Evolutionary conservation across 1,284 basidiomycete species (phyloP).

Genomic region (Leccinum solheimii): DNA sequence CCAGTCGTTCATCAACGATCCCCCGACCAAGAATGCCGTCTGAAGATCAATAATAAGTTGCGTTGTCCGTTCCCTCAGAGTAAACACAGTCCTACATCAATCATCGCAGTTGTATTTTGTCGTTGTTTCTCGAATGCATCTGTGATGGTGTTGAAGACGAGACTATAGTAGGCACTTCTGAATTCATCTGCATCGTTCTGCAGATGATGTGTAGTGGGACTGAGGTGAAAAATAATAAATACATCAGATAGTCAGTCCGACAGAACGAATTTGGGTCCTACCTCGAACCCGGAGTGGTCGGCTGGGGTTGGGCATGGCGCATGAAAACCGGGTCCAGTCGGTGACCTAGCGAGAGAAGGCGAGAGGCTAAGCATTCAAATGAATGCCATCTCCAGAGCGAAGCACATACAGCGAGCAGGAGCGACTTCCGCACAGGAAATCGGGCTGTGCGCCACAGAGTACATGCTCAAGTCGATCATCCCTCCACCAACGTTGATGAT

Average conservation of each 20-base stretch:
- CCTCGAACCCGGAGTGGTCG: too few relatives aligned
- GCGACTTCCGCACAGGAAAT: neutral
- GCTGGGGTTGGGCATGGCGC: neutral
- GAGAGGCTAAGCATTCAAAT: neutral
- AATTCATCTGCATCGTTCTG: neutral
- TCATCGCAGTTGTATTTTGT: neutral
- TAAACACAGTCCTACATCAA: neutral
- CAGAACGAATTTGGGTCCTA: neutral
- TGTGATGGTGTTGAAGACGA: neutral
- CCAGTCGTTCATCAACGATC: neutral
- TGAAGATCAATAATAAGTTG: neutral
- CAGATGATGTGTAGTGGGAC: neutral
- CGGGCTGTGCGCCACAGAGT: neutral
- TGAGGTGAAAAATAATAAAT: neutral
- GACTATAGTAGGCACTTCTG: neutral
- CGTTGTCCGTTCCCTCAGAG: neutral
- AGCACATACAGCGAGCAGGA: neutral
- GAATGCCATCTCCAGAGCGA: neutral
- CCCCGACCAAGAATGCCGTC: neutral
- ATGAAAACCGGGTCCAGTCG: neutral
- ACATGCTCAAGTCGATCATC: neutral
- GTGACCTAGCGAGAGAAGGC: neutral
- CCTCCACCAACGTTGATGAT: neutral
- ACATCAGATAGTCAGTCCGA: neutral
- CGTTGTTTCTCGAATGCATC: neutral